Evolutionary conservation across 176 grass and related monocot genomes (phyloP), one percentile per base, ranked within the genome.

Genomic region (Musa schizocarpa): DNA sequence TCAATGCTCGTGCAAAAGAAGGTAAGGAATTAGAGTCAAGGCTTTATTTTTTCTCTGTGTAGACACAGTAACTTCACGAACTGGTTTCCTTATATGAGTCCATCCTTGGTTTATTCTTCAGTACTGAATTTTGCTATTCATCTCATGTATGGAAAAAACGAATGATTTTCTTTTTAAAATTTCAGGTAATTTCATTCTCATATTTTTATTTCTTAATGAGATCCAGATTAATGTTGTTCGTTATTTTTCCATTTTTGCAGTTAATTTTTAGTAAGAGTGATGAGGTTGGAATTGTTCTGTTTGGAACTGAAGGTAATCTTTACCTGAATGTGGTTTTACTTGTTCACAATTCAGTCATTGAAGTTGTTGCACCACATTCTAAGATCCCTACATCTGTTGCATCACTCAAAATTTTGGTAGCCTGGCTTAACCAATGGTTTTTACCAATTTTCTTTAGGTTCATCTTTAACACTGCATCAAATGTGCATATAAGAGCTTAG

Each of bases 1-100:
- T 91, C 81, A 0, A 88, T 85, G 69, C 86, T 98, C 43, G 81
- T 91, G 69, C 84, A 82, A 81, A 98, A 98, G 88, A 93, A 93
- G 94, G 94, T 72, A 80, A 87, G 87, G 65, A 34, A 64, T 50
- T 67, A 48, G 17, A 68, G 27, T 34, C 0, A 13, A 11, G 77
- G 29, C 1, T 73, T n/a, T 50, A 43, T 4, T 43, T 21, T 8
- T 48, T 0, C 13, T 21, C 52, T 26, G 65, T 62, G 13, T 1
- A 7, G 57, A 49, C 54, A 19, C 19, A 69, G 29, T 9, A 8
- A 22, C 13, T 11, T 48, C 12, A 75, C 52, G 21, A 59, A 73
- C 67, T 9, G 6, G 16, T 65, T 73, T 66, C 13, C 22, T 26
- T 68, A 14, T 13, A 12, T 14, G 9, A 13, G 2, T 3, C 23